Percentiles rank a stretch among this genome's conserved stretches.
These are phyloP conservation scores for Rhododendron molle DNA, from an alignment of 148 eudicot genomes.

Conservation along the genomic window DNA sequence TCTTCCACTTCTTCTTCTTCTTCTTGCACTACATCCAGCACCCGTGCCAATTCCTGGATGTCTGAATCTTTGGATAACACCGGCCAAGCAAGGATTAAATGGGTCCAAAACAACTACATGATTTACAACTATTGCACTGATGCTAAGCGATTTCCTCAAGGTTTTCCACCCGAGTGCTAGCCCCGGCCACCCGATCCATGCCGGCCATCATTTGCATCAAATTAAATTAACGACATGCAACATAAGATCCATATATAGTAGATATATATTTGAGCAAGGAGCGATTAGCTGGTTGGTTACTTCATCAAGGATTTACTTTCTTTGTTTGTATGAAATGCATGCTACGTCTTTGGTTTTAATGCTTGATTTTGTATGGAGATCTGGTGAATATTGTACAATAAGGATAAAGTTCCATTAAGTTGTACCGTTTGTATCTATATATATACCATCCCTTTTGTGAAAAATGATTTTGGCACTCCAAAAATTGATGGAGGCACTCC, in stretches of 20 bases:
- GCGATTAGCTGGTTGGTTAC: neutral
- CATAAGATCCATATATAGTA: neutral
- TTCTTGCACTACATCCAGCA: neutral
- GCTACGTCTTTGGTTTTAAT: neutral
- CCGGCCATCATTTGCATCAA: neutral
- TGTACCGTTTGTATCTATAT: too few species aligned
- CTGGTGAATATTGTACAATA: neutral
- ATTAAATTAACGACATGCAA: neutral
- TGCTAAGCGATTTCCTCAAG: slow-evolving; percentile 5
- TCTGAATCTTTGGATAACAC: neutral
- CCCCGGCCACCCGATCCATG: neutral
- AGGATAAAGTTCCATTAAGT: neutral
- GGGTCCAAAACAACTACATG: neutral
- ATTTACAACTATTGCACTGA: slow-evolving; percentile 9
- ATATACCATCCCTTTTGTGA: too few species aligned
- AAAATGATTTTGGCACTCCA: too few species aligned
- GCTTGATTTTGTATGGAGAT: neutral
- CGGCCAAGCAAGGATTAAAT: slow-evolving; percentile 5
- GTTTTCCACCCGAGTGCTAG: neutral
- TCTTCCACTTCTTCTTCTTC: neutral
- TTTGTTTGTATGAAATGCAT: neutral
- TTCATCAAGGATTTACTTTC: neutral
- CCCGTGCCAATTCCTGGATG: neutral
- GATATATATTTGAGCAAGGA: neutral
- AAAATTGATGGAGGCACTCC: too few species aligned